Evolutionary conservation across 2,329 filamentous ascomycete species (phyloP).

Genomic region (Leptographium radiaticola): DNA sequence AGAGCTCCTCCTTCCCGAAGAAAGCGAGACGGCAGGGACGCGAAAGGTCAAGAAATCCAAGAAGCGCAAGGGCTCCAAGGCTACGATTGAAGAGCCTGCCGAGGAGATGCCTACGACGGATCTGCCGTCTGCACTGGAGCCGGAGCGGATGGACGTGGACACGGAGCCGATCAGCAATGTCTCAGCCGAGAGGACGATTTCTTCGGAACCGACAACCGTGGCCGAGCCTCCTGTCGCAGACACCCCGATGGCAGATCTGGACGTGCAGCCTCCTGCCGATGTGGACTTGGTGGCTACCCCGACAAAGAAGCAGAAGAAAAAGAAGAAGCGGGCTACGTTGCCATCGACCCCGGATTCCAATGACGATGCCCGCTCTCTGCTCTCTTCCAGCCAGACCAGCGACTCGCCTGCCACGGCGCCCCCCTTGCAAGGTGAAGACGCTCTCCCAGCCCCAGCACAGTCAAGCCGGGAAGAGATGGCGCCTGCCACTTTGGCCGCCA

Average conservation of each 20-base stretch:
- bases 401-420: constrained; percentile 1
- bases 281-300: background rate
- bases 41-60: constrained; percentile 21
- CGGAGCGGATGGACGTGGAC: background rate
- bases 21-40: constrained; percentile 9
- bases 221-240: background rate
- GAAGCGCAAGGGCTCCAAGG: constrained; percentile 20
- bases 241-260: background rate
- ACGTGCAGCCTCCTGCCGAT: background rate
- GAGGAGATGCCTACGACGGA: constrained; percentile 3
- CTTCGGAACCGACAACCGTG: background rate
- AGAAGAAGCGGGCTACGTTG: background rate
- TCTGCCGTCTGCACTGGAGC: background rate
- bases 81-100: background rate
- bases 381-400: constrained; percentile 3
- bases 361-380: background rate
- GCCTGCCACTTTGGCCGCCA: background rate
- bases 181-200: background rate
- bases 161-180: background rate
- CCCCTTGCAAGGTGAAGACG: constrained; percentile 1
- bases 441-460: background rate
- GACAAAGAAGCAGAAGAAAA: background rate
- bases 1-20: background rate
- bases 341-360: background rate
- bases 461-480: background rate